phyloP scores from a whole-genome alignment of 1,284 basidiomycete genomes.

The Boletus albobrunnescens region DNA sequence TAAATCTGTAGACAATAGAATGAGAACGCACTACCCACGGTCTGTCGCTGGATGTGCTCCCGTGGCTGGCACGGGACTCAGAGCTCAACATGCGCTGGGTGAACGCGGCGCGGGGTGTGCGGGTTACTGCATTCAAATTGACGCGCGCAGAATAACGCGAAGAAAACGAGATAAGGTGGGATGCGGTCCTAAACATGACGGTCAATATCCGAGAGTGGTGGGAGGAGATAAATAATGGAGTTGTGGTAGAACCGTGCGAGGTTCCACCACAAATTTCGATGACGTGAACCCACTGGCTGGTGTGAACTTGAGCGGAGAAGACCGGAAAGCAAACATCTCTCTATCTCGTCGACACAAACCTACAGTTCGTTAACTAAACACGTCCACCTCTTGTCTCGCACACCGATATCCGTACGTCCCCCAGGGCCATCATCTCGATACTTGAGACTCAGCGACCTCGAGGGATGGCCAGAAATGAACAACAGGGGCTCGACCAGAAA shows the following conservation, averaged over 20 bases:
- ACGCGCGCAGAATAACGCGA: constrained; percentile 18
- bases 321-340: constrained; percentile 18
- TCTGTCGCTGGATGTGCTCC: constrained; percentile 19
- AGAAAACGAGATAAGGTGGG: constrained; percentile 15
- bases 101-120: constrained; percentile 12
- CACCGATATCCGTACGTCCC: background rate
- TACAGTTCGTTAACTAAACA: background rate
- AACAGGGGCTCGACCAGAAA: background rate
- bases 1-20: background rate
- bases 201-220: background rate
- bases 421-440: background rate
- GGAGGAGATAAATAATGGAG: constrained; percentile 9
- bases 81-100: constrained; percentile 29
- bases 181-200: constrained; percentile 21
- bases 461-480: background rate
- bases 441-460: background rate
- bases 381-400: background rate
- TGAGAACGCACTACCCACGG: constrained; percentile 29
- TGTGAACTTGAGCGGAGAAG: constrained; percentile 33
- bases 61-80: constrained; percentile 21
- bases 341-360: background rate
- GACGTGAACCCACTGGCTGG: constrained; percentile 19
- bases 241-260: constrained; percentile 10
- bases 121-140: constrained; percentile 3
- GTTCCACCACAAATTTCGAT: constrained; percentile 25